A percentile compares a stretch with the other conserved stretches of the same genome.
Evolutionary conservation across 805 yeast species (phyloP).

Genomic region (Sugiyamaella chiloensis): DNA sequence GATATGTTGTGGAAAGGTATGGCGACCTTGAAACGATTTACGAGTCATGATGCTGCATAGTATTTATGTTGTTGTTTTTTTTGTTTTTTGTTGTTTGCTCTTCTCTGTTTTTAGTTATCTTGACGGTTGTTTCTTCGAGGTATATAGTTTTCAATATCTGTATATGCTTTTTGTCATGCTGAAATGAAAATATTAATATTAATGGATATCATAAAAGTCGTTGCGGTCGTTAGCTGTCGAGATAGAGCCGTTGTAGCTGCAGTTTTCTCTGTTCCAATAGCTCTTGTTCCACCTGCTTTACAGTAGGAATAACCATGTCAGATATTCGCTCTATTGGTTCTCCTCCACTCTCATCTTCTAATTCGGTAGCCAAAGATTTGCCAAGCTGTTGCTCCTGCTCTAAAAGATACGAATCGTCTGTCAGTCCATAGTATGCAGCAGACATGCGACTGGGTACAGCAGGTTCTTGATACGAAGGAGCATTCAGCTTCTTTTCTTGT

Average conservation of each 20-base stretch:
- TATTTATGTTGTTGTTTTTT: background rate
- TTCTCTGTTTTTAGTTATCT: background rate
- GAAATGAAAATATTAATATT: too few species aligned
- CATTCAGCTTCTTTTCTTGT: constrained; percentile 26
- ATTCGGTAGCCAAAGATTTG: constrained; percentile 7
- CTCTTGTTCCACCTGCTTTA: constrained; percentile 27
- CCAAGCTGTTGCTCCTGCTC: constrained; percentile 22
- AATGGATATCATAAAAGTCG: too few species aligned
- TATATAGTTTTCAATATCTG: too few species aligned
- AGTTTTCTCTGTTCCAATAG: constrained; percentile 24
- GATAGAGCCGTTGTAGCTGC: constrained; percentile 19
- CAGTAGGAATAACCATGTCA: constrained; percentile 22
- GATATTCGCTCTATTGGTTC: constrained; percentile 3
- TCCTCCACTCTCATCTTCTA: constrained; percentile 3
- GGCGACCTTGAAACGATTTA: constrained; percentile 5
- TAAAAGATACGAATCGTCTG: constrained; percentile 24
- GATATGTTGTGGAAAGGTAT: constrained; percentile 5
- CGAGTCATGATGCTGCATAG: constrained; percentile 1
- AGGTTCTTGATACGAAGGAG: constrained; percentile 12
- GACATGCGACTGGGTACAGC: constrained; percentile 13
- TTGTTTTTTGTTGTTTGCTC: background rate
- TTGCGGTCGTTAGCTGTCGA: constrained; percentile 4
- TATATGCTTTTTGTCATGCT: too few species aligned
- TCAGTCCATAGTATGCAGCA: constrained; percentile 32
- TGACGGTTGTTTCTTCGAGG: too few species aligned